Percentiles rank a stretch among this genome's conserved stretches.
Conservation (phyloP, 371 early-diverging fungal genomes). For the Mortierella sp. region DNA sequence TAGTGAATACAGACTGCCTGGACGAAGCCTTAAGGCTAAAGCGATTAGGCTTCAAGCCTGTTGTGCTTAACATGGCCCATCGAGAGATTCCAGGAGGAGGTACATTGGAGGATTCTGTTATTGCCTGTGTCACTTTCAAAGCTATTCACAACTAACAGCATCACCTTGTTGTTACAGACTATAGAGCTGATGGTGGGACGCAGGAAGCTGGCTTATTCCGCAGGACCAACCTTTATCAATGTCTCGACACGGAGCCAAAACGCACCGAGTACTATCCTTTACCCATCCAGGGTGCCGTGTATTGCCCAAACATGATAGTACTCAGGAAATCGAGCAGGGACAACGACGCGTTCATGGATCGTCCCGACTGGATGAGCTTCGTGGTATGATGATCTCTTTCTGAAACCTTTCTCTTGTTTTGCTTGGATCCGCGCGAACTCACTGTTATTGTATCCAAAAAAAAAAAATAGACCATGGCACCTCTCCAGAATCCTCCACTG, state of each 20-base stretch:
- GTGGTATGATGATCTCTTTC: slow-evolving; percentile 33
- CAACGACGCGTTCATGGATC: slow-evolving; percentile 48
- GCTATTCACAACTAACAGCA: too few species aligned
- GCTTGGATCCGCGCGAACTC: too few species aligned
- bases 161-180: slow-evolving; percentile 47
- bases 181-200: slow-evolving; percentile 50
- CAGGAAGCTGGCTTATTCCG: slow-evolving; percentile 60
- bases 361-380: slow-evolving; percentile 58
- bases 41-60: slow-evolving; percentile 52
- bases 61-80: slow-evolving; percentile 59
- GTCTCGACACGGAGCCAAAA: slow-evolving; percentile 54
- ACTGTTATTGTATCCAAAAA: too few species aligned
- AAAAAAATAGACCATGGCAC: slow-evolving; percentile 49
- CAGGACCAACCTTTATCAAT: slow-evolving; percentile 56
- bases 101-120: slow-evolving; percentile 25
- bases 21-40: slow-evolving; percentile 54
- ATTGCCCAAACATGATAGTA: slow-evolving; percentile 57
- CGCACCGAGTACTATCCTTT: slow-evolving; percentile 55
- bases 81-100: slow-evolving; percentile 55
- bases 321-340: slow-evolving; percentile 47
- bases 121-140: too few species aligned
- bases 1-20: slow-evolving; percentile 51
- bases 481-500: slow-evolving; percentile 46
- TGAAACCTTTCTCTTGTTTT: not conserved
- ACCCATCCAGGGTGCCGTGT: slow-evolving; percentile 54